These are phyloP conservation scores for Trichoderma sp. DNA, from an alignment of 2,329 filamentous ascomycete genomes.

Conservation along the genomic window DNA sequence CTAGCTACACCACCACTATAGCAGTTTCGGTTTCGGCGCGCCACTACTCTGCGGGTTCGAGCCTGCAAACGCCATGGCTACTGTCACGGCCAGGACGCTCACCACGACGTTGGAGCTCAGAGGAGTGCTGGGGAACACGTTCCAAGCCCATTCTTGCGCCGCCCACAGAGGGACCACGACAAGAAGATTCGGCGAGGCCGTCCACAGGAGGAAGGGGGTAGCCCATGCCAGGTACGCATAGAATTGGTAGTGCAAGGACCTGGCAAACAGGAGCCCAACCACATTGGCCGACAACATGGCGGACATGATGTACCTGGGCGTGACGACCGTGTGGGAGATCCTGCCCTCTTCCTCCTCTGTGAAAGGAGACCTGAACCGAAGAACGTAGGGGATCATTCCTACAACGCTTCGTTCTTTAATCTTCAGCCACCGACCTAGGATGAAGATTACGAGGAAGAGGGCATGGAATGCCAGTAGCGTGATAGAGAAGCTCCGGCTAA, in stretches of 20 bases:
- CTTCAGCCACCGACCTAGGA: constrained; percentile 66
- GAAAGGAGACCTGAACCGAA: constrained; percentile 45
- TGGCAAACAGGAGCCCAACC: constrained; percentile 79
- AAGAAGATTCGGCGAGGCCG: constrained; percentile 64
- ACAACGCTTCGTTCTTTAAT: constrained; percentile 59
- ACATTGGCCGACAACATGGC: constrained; percentile 72
- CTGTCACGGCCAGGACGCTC: constrained; percentile 62
- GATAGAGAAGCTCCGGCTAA: constrained; percentile 65
- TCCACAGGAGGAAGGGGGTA: constrained; percentile 84
- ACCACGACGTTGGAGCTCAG: constrained; percentile 63
- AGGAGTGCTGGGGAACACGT: constrained; percentile 77
- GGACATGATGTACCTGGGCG: constrained; percentile 71
- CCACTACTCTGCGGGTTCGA: constrained; percentile 33
- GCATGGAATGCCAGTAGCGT: constrained; percentile 64
- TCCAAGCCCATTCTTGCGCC: constrained; percentile 89
- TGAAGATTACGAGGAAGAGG: constrained; percentile 63
- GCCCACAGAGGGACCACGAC: constrained; percentile 68
- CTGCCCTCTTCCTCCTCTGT: constrained; percentile 50
- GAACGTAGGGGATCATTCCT: constrained; percentile 48
- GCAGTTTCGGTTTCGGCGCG: not conserved
- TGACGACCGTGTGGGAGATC: constrained; percentile 54
- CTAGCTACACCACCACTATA: not conserved
- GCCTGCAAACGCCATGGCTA: constrained; percentile 60
- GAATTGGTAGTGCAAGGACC: constrained; percentile 93
- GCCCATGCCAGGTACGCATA: constrained; percentile 89